phyloP scores from a whole-genome alignment of 2,329 filamentous ascomycete species.

The Xylariaceae sp. region DNA sequence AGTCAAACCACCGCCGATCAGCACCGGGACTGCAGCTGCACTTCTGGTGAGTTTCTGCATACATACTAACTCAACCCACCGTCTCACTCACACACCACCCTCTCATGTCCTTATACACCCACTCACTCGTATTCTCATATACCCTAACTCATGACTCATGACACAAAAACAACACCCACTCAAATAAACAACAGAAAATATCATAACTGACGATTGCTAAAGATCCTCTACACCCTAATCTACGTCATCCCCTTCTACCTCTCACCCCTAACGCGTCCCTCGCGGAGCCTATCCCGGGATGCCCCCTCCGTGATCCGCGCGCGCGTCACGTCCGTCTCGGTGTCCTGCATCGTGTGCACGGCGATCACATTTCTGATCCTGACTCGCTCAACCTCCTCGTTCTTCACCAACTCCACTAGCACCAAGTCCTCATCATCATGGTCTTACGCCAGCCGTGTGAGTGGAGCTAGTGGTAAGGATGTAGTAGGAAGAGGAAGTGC shows the following conservation, averaged over 20 bases:
- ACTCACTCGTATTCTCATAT: conserved; percentile 2
- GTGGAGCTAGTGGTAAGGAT: too few species aligned
- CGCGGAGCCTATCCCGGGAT: conserved; percentile 75
- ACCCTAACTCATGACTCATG: not conserved
- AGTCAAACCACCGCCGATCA: conserved; percentile 39
- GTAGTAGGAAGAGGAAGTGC: too few species aligned
- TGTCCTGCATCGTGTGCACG: conserved; percentile 69
- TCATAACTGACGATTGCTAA: not conserved
- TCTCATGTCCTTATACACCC: not conserved
- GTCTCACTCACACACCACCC: not conserved
- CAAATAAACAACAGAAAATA: conserved; percentile 1
- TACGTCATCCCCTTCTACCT: conserved; percentile 93
- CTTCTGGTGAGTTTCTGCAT: conserved; percentile 37
- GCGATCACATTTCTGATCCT: conserved; percentile 65
- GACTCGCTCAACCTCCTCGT: conserved; percentile 45
- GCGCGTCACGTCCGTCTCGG: conserved; percentile 73
- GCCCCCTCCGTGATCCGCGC: conserved; percentile 84
- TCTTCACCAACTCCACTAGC: too few species aligned
- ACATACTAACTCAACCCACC: too few species aligned
- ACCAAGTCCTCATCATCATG: too few species aligned
- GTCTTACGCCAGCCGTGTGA: too few species aligned
- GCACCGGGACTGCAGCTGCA: conserved; percentile 33
- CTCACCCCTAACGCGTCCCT: conserved; percentile 73
- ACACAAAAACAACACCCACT: too few species aligned
- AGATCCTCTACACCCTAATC: conserved; percentile 78